Percentiles rank a stretch among this genome's conserved stretches.
These are phyloP conservation scores for Tolypocladium album DNA, from an alignment of 2,329 filamentous ascomycete genomes.

Conservation along the genomic window DNA sequence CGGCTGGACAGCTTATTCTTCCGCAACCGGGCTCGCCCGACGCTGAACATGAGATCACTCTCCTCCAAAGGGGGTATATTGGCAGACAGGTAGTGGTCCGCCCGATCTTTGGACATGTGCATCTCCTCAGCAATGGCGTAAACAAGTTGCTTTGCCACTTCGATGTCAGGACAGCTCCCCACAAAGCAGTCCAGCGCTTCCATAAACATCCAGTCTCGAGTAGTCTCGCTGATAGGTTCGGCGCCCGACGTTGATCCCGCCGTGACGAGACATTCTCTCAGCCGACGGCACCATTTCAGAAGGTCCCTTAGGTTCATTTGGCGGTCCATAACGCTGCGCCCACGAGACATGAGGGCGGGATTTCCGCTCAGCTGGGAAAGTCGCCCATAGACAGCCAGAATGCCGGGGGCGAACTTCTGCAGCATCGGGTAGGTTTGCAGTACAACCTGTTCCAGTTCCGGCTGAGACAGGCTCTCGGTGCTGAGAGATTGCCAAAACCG, in stretches of 20 bases:
- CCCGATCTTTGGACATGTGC: slow-evolving; percentile 72
- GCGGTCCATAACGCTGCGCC: slow-evolving; percentile 33
- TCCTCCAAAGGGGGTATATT: slow-evolving; percentile 63
- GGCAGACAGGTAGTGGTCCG: slow-evolving; percentile 64
- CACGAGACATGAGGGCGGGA: slow-evolving; percentile 17
- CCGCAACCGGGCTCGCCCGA: slow-evolving; percentile 56
- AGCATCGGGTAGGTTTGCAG: slow-evolving; percentile 60
- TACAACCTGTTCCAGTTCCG: slow-evolving; percentile 69
- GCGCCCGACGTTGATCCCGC: slow-evolving; percentile 53
- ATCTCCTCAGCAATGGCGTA: slow-evolving; percentile 74
- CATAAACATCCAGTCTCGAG: slow-evolving; percentile 77
- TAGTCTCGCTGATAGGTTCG: slow-evolving; percentile 62
- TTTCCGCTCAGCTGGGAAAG: slow-evolving; percentile 42
- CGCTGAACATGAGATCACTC: slow-evolving; percentile 41
- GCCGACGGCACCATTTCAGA: slow-evolving; percentile 79
- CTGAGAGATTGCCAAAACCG: slow-evolving; percentile 78
- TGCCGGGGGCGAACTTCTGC: slow-evolving; percentile 46
- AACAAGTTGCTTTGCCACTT: slow-evolving; percentile 49
- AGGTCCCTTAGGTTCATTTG: slow-evolving; percentile 67
- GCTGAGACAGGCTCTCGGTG: slow-evolving; percentile 52
- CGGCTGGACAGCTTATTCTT: slow-evolving; percentile 42
- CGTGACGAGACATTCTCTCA: slow-evolving; percentile 53
- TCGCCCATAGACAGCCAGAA: slow-evolving; percentile 48
- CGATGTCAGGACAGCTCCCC: slow-evolving; percentile 60
- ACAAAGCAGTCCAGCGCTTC: slow-evolving; percentile 91